Evolutionary conservation across 2,329 filamentous ascomycete species (phyloP).

Genomic region (Penicillium fuscoglaucum): DNA sequence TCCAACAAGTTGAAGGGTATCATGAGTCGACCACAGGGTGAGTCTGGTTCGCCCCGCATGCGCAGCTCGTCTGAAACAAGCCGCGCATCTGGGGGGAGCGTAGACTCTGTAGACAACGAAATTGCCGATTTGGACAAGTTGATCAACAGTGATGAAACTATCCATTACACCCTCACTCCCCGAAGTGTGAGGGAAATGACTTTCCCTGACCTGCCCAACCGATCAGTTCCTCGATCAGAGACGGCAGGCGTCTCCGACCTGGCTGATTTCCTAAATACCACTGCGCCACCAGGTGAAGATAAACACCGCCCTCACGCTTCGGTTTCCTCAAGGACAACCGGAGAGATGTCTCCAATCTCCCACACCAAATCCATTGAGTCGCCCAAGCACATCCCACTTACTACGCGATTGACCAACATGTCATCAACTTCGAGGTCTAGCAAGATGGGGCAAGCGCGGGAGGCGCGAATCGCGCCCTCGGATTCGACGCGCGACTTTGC

Average conservation of each 20-base stretch:
- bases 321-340: slow-evolving; percentile 22
- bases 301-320: slow-evolving; percentile 21
- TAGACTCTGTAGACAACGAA: slow-evolving; percentile 48
- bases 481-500: slow-evolving; percentile 81
- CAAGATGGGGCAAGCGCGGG: slow-evolving; percentile 58
- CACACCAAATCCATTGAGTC: slow-evolving; percentile 27
- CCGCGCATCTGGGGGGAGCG: slow-evolving; percentile 29
- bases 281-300: slow-evolving; percentile 34
- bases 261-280: slow-evolving; percentile 42
- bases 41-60: slow-evolving; percentile 31
- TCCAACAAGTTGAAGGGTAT: slow-evolving; percentile 47
- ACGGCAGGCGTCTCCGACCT: slow-evolving; percentile 41
- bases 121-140: slow-evolving; percentile 74
- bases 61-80: slow-evolving; percentile 42
- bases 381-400: slow-evolving; percentile 29
- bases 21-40: slow-evolving; percentile 36
- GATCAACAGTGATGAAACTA: slow-evolving; percentile 78
- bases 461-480: slow-evolving; percentile 64
- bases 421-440: slow-evolving; percentile 25
- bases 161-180: slow-evolving; percentile 79
- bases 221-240: slow-evolving; percentile 34
- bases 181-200: slow-evolving; percentile 76
- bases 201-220: slow-evolving; percentile 39
- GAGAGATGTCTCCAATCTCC: slow-evolving; percentile 18
- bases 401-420: slow-evolving; percentile 14